Base-by-base conservation (phyloP, 345 rosid species). In the Eucalyptus sp. region DNA sequence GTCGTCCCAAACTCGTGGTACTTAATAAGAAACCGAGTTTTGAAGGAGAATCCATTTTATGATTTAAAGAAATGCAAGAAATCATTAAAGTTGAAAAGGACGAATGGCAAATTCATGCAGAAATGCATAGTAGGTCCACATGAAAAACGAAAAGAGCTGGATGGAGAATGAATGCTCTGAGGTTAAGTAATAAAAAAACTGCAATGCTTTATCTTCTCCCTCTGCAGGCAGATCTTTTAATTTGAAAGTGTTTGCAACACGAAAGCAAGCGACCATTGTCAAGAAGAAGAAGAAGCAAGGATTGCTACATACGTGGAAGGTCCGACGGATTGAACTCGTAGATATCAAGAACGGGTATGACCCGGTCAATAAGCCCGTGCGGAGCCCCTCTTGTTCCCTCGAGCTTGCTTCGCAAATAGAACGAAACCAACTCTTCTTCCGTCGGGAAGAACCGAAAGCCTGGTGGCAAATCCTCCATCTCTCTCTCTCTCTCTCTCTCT, bases 381-480 rank as follows among this genome's bases (percentile, higher is more conserved):
- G 92, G 92, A 90, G 91, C 92, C 81, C 88, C 81, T 51, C 83
- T 90, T 48, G 46, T 90, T 50, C 91, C 88, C n/a, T 91, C 91
- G 31, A 93, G 85, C 92, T 94, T 94, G 83, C 88, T 90, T 22
- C 68, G 91, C 37, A 95, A 88, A 89, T 94, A 95, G 85, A 93
- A 94, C 13, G 93, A 83, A n/a, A 95, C 90, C 87, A 95, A 51
- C 89, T 95, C 97, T 49, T 88, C 94, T 88, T 95, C 96, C 2
- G 97, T 95, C 3, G 97, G 97, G 89, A 91, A 95, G 87, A 95
- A 95, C 11, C 96, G 92, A 91, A 90, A 95, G 29, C 97, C 97
- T 16, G 94, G 95, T 18, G 94, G 92, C 89, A 91, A 66, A 89
- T 91, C 92, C 86, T 44, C 51, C 81, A 60, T 85, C 80, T 85